Base-by-base conservation (phyloP, 768 basidiomycete genomes). In the Leccinum subgranulosum region DNA sequence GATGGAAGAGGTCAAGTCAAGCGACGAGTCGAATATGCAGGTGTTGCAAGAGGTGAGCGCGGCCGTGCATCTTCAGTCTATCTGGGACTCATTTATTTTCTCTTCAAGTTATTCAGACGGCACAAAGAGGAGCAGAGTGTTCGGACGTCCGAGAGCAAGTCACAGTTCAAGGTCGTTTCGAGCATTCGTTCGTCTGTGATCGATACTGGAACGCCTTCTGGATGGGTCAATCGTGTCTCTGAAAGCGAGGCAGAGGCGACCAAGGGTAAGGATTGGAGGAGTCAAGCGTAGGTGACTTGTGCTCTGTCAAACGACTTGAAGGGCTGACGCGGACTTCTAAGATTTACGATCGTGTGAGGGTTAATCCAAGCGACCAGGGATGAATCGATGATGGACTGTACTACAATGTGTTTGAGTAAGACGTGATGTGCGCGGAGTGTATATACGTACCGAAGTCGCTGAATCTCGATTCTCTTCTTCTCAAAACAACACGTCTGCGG, bases 81-180 rank as follows among this genome's bases (percentile, higher is more conserved):
- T 14, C 2, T 28, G 2, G 23, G 21, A 12, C 46, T 49, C 7
- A 55, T 11, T 33, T 21, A 17, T 6, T 8, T 34, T 21, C 27
- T 56, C 25, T 51, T 73, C 12, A 28, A 87, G 83, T 33, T 85
- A 39, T 88, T 88, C 74, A 76, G 82, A 69, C 77, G 77, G 28
- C 85, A 84, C 69, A 82, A 83, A 66, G 80, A 77, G 10, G 76
- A 79, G 55, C 75, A 74, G 9, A 56, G 49, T 28, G 60, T 73
- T 27, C 65, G 69, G 46, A 64, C 68, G 47, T 70, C 74, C 28
- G 80, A 80, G 72, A 73, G 73, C 59, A 76, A 75, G 60, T 84
- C 85, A 8, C 86, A 90, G 61, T 94, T 96, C 80, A 90, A 91
- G 75, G 81, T 96, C 34, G 87, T 94, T 6, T 76, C 77, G 15